phyloP scores from a whole-genome alignment of 306 rosid species.

The Cicer bijugum region DNA sequence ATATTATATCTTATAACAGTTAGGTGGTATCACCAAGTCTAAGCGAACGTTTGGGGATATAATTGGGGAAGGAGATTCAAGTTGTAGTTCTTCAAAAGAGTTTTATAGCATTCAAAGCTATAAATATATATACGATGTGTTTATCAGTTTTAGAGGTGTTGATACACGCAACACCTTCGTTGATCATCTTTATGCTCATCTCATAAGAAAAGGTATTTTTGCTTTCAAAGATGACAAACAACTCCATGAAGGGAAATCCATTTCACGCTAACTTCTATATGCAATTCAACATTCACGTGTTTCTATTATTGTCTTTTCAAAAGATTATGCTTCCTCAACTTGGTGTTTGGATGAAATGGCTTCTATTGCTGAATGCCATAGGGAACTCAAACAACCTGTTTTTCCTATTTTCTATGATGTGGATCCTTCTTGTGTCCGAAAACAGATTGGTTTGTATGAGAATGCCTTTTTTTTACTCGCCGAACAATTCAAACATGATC shows the following conservation, averaged over 20 bases:
- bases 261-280: not conserved
- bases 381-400: not conserved
- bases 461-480: not conserved
- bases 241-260: not conserved
- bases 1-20: no score
- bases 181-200: slow-evolving; percentile 1
- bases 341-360: slow-evolving; percentile 40
- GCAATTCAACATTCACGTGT: not conserved
- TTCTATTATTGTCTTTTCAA: slow-evolving; percentile 2
- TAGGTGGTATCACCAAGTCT: no score
- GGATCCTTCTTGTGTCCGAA: slow-evolving; percentile 6
- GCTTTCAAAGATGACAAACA: slow-evolving; percentile 14
- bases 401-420: slow-evolving; percentile 11
- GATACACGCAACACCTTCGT: not conserved
- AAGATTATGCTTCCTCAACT: slow-evolving; percentile 17
- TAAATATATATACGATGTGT: not conserved
- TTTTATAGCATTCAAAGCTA: not conserved
- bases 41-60: no score
- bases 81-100: not conserved
- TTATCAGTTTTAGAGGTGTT: not conserved
- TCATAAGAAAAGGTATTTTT: not conserved
- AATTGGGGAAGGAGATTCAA: no score
- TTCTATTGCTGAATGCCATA: not conserved
- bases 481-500: not conserved
- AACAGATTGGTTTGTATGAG: not conserved